Evolutionary conservation across 2,329 filamentous ascomycete genomes (phyloP), one percentile per base, ranked within the genome.

Genomic region (Aspergillus aculeatinus): DNA sequence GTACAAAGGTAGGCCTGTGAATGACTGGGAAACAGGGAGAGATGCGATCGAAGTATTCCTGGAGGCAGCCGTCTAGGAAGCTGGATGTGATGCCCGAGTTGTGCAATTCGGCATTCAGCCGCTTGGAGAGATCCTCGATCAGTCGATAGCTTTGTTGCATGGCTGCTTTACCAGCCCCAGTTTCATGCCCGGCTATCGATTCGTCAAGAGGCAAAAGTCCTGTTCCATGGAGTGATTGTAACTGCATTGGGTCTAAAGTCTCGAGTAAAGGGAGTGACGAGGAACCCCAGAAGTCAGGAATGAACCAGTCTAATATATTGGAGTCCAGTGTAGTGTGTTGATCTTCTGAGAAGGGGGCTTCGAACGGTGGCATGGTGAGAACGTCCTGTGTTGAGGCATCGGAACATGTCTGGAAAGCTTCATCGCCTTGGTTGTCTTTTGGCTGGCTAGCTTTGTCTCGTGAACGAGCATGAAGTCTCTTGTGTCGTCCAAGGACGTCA

Each of bases 401-500:
- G 25, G 44, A 47, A 7, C 42, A 44, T 44, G 16, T 48, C 6
- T 51, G 39, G 4, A 49, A 7, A 19, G 35, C 16, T n/a, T 39
- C 35, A 12, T 58, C 35, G 10, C 50, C 48, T 5, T 51, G 25
- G 7, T 50, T 55, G 10, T 35, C 51, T 11, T 52, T 11, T 2
- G 35, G 31, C 23, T 52, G 49, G 44, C 19, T 25, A 39, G 33
- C 56, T 19, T 42, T 49, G 16, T 33, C 19, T 42, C 55, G 55
- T 23, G 50, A 48, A 53, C 47, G 47, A 21, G 35, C 44, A 58
- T 69, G 66, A 21, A 68, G 55, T 58, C 52, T 64, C 33, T 60
- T 53, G 48, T 67, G 66, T 25, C 66, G 60, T 21, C 58, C 60
- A 23, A 67, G 59, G 1, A 66, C 66, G 57, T 69, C 67, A 25